phyloP scores from a whole-genome alignment of 1,139 yeast species.

The Candida sanyaensis region DNA sequence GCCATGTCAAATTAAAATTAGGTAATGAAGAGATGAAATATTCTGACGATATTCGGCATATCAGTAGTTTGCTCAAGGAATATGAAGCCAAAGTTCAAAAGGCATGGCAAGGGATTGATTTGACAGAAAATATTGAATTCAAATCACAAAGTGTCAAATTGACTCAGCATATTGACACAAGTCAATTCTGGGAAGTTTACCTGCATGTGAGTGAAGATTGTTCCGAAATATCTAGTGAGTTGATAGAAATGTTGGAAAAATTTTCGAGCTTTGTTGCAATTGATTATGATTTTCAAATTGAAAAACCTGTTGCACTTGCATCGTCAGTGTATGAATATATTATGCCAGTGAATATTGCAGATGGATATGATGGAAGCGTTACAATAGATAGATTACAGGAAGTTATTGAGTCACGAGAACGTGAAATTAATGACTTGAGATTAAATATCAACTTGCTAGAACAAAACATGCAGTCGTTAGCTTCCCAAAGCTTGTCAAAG shows the following conservation, averaged over 20 bases:
- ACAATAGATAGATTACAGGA: not conserved
- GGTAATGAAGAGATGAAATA: not conserved
- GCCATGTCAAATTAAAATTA: not conserved
- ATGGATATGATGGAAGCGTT: not conserved
- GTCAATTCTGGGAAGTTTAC: not conserved
- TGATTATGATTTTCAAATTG: not conserved
- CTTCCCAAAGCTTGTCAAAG: slow-evolving; percentile 24
- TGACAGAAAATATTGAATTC: not conserved
- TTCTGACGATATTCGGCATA: too few species aligned
- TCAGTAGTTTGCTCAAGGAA: not conserved
- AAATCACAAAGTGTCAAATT: not conserved
- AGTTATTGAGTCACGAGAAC: slow-evolving; percentile 24
- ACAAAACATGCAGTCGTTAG: slow-evolving; percentile 37
- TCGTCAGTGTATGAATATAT: slow-evolving; percentile 2
- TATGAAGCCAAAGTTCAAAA: not conserved
- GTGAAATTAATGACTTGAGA: slow-evolving; percentile 34
- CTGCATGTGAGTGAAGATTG: not conserved
- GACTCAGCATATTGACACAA: not conserved
- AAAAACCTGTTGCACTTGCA: not conserved
- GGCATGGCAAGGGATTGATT: not conserved
- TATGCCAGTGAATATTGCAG: not conserved
- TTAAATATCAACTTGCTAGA: slow-evolving; percentile 45
- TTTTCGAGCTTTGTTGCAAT: not conserved
- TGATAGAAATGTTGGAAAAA: not conserved
- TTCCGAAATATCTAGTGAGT: not conserved